phyloP scores from a whole-genome alignment of 768 basidiomycete species.

The Amanita subjunquillea region DNA sequence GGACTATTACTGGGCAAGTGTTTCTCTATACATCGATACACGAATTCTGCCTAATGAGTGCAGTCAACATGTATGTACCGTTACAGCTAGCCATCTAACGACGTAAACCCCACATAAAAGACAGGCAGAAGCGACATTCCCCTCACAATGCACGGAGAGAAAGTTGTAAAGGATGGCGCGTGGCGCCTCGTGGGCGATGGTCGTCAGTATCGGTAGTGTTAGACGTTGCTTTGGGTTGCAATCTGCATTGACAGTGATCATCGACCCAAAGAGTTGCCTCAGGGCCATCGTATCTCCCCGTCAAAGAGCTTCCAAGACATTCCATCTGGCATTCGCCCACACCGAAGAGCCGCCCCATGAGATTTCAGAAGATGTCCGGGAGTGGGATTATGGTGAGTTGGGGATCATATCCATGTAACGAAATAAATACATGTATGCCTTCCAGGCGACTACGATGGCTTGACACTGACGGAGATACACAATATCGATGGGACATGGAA shows the following conservation, averaged over 20 bases:
- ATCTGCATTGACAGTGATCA: slow-evolving; percentile 34
- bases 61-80: slow-evolving; percentile 6
- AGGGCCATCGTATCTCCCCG: slow-evolving; percentile 82
- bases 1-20: slow-evolving; percentile 76
- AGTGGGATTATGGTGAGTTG: slow-evolving; percentile 73
- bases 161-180: slow-evolving; percentile 58
- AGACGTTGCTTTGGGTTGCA: background rate
- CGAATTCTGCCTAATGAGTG: background rate
- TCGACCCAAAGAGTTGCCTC: slow-evolving; percentile 73
- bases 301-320: slow-evolving; percentile 75
- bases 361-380: slow-evolving; percentile 56
- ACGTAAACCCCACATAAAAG: slow-evolving; percentile 23
- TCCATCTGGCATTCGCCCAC: slow-evolving; percentile 63
- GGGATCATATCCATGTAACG: background rate
- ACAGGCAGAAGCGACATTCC: slow-evolving; percentile 87
- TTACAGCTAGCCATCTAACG: background rate
- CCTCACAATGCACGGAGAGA: slow-evolving; percentile 66
- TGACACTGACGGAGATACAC: slow-evolving; percentile 69
- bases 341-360: slow-evolving; percentile 35
- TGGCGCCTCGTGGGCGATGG: slow-evolving; percentile 62
- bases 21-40: background rate
- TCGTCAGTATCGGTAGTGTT: slow-evolving; percentile 36
- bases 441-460: slow-evolving; percentile 76
- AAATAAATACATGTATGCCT: slow-evolving; percentile 1
- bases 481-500: slow-evolving; percentile 49